Evolutionary conservation across 345 rosid species (phyloP).

Genomic region (Lenwebbia sp.): DNA sequence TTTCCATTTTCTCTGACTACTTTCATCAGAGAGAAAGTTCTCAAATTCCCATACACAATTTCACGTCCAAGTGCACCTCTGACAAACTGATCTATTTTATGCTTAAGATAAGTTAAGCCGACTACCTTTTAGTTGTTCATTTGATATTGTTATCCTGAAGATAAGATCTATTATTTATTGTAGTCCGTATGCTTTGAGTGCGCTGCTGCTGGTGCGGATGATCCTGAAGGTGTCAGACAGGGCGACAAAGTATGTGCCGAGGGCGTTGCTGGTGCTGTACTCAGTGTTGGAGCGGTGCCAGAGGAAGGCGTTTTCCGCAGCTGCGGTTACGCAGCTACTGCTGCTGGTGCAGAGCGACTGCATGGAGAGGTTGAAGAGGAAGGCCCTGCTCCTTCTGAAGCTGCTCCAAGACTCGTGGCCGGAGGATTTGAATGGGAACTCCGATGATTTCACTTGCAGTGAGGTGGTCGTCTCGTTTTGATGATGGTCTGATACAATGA

Average conservation of each 20-base stretch:
- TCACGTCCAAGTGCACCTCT: neutral
- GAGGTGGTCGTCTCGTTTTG: slow-evolving; percentile 49
- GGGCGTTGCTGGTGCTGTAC: slow-evolving; percentile 62
- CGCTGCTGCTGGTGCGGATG: slow-evolving; percentile 49
- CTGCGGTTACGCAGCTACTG: slow-evolving; percentile 67
- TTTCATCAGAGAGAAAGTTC: neutral
- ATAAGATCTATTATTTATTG: neutral
- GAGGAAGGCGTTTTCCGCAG: slow-evolving; percentile 62
- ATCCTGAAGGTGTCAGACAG: slow-evolving; percentile 64
- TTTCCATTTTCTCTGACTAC: neutral
- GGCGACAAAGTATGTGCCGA: slow-evolving; percentile 83
- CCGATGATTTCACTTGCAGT: slow-evolving; percentile 53
- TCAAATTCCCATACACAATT: neutral
- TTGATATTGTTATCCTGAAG: neutral
- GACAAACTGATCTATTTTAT: neutral
- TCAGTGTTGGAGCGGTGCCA: slow-evolving; percentile 56
- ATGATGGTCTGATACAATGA: neutral
- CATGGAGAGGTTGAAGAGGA: slow-evolving; percentile 86
- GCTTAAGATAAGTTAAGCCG: neutral
- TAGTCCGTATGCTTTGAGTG: slow-evolving; percentile 46
- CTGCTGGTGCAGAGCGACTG: slow-evolving; percentile 82
- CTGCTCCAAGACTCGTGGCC: slow-evolving; percentile 69
- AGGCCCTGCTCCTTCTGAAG: slow-evolving; percentile 84
- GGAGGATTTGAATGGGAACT: slow-evolving; percentile 29
- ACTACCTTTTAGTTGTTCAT: neutral